Conservation (phyloP, 176 grass and related monocot species). For the Metroxylon sagu region DNA sequence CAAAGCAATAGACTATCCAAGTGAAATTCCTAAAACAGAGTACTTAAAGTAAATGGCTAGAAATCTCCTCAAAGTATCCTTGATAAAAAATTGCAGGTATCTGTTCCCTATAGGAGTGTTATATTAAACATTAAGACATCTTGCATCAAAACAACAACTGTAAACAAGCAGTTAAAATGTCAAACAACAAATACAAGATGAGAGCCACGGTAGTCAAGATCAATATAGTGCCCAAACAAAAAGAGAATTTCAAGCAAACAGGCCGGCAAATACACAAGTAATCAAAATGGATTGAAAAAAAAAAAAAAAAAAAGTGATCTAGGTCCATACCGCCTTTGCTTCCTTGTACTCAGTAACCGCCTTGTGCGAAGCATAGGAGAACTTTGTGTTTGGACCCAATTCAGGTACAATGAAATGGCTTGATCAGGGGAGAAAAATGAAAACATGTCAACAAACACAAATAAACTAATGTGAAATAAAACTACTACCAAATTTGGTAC, state of each 20-base stretch:
- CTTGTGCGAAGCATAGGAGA: slow-evolving; percentile 81
- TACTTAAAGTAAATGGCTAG: no score
- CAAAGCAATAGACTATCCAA: no score
- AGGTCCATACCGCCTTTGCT: slow-evolving; percentile 62
- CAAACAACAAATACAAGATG: no score
- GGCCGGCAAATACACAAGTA: neutral
- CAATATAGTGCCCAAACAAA: neutral
- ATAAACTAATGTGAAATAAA: no score
- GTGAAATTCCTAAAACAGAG: no score
- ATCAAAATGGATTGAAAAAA: neutral
- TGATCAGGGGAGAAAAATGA: neutral
- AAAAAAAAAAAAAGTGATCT: neutral
- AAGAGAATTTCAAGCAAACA: neutral
- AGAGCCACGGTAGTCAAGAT: no score
- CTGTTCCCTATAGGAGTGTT: no score
- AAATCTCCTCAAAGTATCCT: no score
- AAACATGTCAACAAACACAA: slow-evolving; percentile 8
- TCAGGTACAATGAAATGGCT: slow-evolving; percentile 96
- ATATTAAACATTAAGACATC: no score
- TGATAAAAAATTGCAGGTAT: no score
- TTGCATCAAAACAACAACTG: no score
- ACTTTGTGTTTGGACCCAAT: slow-evolving; percentile 66
- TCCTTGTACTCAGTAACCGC: slow-evolving; percentile 82
- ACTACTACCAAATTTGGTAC: neutral
- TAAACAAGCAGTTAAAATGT: no score